Base-by-base conservation (phyloP, 306 rosid genomes). In the Abrus precatorius region DNA sequence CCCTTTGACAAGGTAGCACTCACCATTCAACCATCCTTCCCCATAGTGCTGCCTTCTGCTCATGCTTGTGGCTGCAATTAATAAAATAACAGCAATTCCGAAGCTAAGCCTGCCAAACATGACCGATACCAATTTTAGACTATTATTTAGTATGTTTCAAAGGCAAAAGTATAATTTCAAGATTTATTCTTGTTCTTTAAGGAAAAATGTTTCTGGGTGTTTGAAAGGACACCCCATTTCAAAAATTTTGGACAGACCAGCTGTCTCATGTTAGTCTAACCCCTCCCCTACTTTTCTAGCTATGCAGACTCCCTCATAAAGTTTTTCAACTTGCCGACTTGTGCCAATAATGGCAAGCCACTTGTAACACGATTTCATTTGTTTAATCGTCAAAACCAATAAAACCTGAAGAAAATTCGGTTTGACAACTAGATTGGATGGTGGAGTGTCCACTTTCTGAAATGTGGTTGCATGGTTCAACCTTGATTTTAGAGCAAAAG, bases 11-110 rank as follows among this genome's bases (percentile, higher is more conserved):
- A 91, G 34, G 81, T 93, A 95, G 81, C 99, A 95, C 52, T 95
- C 92, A n/a, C 97, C 94, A 53, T 88, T 79, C 63, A 95, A 75
- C 99, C 99, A 95, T 48, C 97, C 99, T 74, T 47, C 68, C 20
- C 95, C 93, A 84, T 93, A 95, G 5, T 82, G 29, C 49, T 95
- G 99, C 50, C 14, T 81, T 66, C 75, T 86, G 86, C 84, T 95
- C 97, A 95, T 95, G 79, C 99, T 95, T 69, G 90, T 85, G 6
- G 89, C 93, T 47, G 77, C 56, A 29, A 90, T 70, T 80, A 95
- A 61, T 69, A 95, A 48, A 30, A 81, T 56, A 11, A 80, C 84
- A 34, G 85, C 95, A 33, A 87, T 61, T 71, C 86, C 93, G 86
- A 93, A 95, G 90, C 97, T 74, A 38, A 84, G 48, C 99, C 99